Evolutionary conservation across 2,329 filamentous ascomycete genomes (phyloP).

Genomic region (Venturia carpophila): DNA sequence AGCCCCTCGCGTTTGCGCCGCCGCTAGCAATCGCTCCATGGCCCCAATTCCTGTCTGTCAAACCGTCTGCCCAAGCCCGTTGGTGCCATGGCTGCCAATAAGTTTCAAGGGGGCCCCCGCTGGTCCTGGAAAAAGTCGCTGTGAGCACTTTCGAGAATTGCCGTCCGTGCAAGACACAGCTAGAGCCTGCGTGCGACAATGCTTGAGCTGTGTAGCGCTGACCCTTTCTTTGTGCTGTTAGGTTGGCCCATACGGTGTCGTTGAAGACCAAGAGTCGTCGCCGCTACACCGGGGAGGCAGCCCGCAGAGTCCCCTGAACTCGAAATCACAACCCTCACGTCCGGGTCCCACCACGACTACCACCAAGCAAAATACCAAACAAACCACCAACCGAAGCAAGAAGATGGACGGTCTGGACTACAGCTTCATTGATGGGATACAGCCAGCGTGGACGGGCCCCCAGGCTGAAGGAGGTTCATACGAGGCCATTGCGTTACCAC

Average conservation of each 20-base stretch:
- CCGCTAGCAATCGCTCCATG: neutral
- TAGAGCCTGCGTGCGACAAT: neutral
- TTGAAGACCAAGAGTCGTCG: constrained; percentile 7
- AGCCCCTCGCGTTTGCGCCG: neutral
- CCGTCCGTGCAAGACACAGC: neutral
- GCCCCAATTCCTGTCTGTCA: neutral
- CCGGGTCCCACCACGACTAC: neutral
- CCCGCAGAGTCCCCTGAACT: neutral
- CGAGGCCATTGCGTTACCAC: neutral
- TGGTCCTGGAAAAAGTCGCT: neutral
- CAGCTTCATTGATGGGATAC: neutral
- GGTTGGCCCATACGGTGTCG: constrained; percentile 3
- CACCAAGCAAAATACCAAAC: neutral
- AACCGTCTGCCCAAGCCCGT: neutral
- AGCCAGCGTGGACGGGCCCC: neutral
- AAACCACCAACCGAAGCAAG: too few relatives aligned
- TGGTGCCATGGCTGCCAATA: neutral
- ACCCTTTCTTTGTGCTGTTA: neutral
- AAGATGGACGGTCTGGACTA: constrained; percentile 6
- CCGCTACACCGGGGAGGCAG: neutral
- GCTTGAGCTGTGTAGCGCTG: constrained; percentile 2
- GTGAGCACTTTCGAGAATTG: neutral
- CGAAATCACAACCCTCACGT: neutral
- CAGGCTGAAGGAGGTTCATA: neutral
- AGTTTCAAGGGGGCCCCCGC: neutral